Evolutionary conservation across 768 basidiomycete species (phyloP).

Genomic region (Mycena metata): DNA sequence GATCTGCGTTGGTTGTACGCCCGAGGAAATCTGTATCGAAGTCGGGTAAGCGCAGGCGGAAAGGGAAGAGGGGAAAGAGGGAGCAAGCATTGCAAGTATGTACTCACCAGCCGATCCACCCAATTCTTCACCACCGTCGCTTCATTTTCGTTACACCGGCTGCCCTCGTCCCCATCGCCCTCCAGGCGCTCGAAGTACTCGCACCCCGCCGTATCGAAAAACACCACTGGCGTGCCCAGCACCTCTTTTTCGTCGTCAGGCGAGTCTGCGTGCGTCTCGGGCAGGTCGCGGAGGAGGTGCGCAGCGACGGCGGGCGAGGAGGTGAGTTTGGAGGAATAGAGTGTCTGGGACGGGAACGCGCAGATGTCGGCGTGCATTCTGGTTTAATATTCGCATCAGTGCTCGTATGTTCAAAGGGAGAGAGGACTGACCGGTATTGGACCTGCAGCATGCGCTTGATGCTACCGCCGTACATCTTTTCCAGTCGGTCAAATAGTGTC

Average conservation of each 20-base stretch:
- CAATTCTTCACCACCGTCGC: conserved; percentile 86
- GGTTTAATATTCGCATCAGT: neutral
- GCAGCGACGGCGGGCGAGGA: conserved; percentile 79
- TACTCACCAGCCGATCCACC: conserved; percentile 79
- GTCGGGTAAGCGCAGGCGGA: too few relatives aligned
- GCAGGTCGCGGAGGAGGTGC: conserved; percentile 80
- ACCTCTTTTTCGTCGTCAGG: conserved; percentile 82
- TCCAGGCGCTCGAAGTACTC: conserved; percentile 92
- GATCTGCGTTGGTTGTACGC: conserved; percentile 71
- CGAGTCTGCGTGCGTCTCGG: conserved; percentile 61
- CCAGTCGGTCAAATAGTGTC: conserved; percentile 93
- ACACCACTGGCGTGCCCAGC: conserved; percentile 84
- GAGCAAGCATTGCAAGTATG: neutral
- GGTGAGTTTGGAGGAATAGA: conserved; percentile 80
- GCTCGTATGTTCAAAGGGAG: neutral
- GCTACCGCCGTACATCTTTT: conserved; percentile 84
- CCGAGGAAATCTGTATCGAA: conserved; percentile 26
- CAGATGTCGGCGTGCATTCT: conserved; percentile 94
- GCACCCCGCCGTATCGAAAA: conserved; percentile 95
- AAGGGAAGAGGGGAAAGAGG: neutral
- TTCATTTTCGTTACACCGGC: conserved; percentile 95
- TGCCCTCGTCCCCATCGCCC: conserved; percentile 88
- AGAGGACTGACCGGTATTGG: conserved; percentile 80
- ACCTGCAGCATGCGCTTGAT: conserved; percentile 91
- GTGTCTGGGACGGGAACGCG: conserved; percentile 84